Evolutionary conservation across 805 yeast genomes (phyloP).

Genomic region (Candida loeiensis): DNA sequence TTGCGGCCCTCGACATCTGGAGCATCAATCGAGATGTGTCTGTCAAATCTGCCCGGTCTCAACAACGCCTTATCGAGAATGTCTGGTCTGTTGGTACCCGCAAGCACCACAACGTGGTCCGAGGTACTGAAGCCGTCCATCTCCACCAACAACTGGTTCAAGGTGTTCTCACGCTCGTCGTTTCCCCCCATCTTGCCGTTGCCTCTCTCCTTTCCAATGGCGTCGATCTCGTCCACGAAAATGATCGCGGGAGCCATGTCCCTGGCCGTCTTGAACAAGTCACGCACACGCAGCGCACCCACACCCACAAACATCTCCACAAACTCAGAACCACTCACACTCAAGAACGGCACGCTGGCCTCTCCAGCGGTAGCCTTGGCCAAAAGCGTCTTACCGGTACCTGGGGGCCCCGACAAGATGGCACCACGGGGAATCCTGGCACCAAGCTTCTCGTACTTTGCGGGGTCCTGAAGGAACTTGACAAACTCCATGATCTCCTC

Average conservation of each 20-base stretch:
- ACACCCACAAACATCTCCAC: slow-evolving; percentile 98
- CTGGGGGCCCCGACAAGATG: slow-evolving; percentile 90
- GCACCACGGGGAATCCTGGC: slow-evolving; percentile 97
- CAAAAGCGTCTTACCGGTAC: slow-evolving; percentile 90
- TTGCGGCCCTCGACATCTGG: slow-evolving; percentile 91
- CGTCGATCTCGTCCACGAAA: slow-evolving; percentile 93
- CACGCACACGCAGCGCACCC: slow-evolving; percentile 93
- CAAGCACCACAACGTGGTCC: slow-evolving; percentile 89
- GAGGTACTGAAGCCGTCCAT: slow-evolving; percentile 91
- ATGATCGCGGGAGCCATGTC: slow-evolving; percentile 87
- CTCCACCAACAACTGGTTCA: slow-evolving; percentile 88
- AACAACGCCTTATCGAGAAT: slow-evolving; percentile 83
- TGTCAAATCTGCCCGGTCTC: slow-evolving; percentile 94
- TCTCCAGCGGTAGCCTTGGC: slow-evolving; percentile 98
- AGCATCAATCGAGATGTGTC: slow-evolving; percentile 80
- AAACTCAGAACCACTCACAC: slow-evolving; percentile 91
- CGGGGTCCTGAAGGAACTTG: slow-evolving; percentile 78
- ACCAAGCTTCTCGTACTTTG: slow-evolving; percentile 80
- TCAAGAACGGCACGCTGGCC: slow-evolving; percentile 88
- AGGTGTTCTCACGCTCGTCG: slow-evolving; percentile 90
- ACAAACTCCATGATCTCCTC: slow-evolving; percentile 96
- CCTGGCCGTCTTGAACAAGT: slow-evolving; percentile 83
- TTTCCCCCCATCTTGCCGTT: slow-evolving; percentile 76
- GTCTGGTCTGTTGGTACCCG: slow-evolving; percentile 93
- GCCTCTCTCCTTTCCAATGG: slow-evolving; percentile 83